A percentile compares a stretch with the other conserved stretches of the same genome.
phyloP scores from a whole-genome alignment of 352 stramenopile species.

The Proteromonas lacertae region DNA sequence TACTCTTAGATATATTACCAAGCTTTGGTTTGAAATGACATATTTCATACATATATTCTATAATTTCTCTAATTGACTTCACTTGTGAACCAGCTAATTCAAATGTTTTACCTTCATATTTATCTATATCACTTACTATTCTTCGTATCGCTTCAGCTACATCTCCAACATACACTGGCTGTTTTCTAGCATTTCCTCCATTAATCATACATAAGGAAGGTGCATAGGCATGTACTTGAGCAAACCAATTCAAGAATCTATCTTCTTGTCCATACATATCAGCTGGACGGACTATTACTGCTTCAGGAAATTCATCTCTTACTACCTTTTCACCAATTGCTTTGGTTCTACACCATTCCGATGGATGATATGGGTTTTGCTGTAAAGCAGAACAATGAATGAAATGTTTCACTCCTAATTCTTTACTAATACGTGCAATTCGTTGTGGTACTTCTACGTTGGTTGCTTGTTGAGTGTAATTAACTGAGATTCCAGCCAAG shows the following conservation, averaged over 20 bases:
- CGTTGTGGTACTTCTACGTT: conserved; percentile 44
- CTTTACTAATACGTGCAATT: conserved; percentile 21
- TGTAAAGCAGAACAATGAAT: conserved; percentile 25
- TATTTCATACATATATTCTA: conserved; percentile 67
- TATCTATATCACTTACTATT: conserved; percentile 1
- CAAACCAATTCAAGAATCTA: conserved; percentile 56
- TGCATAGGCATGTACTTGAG: conserved; percentile 12
- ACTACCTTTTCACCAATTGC: conserved; percentile 19
- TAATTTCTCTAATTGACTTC: conserved; percentile 80
- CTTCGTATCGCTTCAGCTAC: conserved; percentile 23
- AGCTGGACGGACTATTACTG: conserved; percentile 58
- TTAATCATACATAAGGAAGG: conserved; percentile 37
- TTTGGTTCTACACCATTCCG: conserved; percentile 28
- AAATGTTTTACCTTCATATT: conserved; percentile 41
- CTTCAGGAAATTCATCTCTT: conserved; percentile 52
- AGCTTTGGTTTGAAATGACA: no score
- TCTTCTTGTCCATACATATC: conserved; percentile 77
- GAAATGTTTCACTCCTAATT: conserved; percentile 28
- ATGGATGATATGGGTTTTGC: conserved; percentile 13
- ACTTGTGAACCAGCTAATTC: conserved; percentile 75
- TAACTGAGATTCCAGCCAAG: conserved; percentile 31
- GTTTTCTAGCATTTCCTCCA: conserved; percentile 49
- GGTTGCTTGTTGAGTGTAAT: conserved; percentile 66
- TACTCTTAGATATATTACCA: no score
- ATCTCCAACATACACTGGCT: conserved; percentile 44